Conservation (phyloP, 768 basidiomycete species). For the Gymnopilus junonius region DNA sequence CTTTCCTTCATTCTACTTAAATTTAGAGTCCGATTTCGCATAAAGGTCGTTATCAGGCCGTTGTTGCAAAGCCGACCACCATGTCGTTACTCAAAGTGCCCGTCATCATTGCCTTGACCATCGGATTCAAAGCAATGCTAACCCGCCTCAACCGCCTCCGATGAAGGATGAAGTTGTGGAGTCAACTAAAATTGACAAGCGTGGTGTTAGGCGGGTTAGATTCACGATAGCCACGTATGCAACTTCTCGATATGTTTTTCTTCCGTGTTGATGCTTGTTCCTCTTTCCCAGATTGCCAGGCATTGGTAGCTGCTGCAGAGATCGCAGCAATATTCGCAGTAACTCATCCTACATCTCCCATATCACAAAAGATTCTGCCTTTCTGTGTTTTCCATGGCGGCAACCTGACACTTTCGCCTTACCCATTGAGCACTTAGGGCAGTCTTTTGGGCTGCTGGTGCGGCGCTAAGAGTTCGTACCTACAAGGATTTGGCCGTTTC, state of each 20-base stretch:
- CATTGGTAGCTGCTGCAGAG: background rate
- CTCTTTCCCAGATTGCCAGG: conserved; percentile 1
- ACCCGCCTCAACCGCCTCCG: conserved; percentile 19
- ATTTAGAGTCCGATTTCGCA: background rate
- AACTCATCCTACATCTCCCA: background rate
- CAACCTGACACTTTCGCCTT: conserved; percentile 7
- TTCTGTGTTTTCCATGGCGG: background rate
- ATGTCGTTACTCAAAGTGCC: conserved; percentile 21
- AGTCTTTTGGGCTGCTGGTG: conserved; percentile 9
- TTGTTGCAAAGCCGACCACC: background rate
- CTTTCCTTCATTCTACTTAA: background rate
- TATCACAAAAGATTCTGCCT: background rate
- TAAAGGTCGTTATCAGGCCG: background rate
- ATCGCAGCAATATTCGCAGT: background rate
- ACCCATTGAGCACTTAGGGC: conserved; percentile 6
- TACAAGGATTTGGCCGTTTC: conserved; percentile 22
- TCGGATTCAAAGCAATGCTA: conserved; percentile 9
- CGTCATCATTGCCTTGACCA: conserved; percentile 11
- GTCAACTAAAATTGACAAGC: conserved; percentile 3
- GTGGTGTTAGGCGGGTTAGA: background rate
- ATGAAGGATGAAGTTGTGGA: conserved; percentile 10
- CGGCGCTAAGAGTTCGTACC: conserved; percentile 10
- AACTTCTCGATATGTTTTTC: background rate
- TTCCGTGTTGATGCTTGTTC: background rate
- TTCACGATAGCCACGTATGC: conserved; percentile 7